phyloP scores from a whole-genome alignment of 1,284 basidiomycete species.

The Schizophyllum commune region DNA sequence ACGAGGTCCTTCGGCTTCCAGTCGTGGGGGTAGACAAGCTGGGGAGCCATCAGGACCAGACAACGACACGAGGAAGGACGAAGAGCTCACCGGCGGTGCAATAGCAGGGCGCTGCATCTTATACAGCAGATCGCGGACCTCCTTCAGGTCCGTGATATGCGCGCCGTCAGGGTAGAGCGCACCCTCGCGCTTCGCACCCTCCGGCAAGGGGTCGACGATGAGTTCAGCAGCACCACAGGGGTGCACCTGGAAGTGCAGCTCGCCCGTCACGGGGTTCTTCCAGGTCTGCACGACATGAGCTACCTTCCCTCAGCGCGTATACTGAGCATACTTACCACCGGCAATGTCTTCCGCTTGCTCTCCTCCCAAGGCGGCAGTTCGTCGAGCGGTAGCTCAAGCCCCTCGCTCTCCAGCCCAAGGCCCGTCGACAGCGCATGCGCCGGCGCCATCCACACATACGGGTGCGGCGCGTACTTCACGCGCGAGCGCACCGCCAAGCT shows the following conservation, averaged over 20 bases:
- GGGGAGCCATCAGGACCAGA: not conserved
- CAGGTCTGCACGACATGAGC: conserved; percentile 41
- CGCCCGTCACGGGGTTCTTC: conserved; percentile 79
- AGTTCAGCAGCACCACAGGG: conserved; percentile 56
- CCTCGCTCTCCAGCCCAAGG: conserved; percentile 73
- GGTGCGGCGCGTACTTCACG: conserved; percentile 62
- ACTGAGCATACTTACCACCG: conserved; percentile 29
- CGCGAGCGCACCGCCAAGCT: conserved; percentile 74
- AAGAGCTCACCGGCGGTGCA: conserved; percentile 44
- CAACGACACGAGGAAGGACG: not conserved
- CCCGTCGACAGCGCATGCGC: conserved; percentile 68
- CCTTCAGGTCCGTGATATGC: conserved; percentile 58
- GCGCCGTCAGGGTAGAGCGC: conserved; percentile 73
- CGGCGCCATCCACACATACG: conserved; percentile 82
- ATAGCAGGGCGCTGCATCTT: conserved; percentile 79
- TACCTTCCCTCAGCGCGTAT: not conserved
- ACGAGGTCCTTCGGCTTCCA: conserved; percentile 56
- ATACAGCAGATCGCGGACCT: conserved; percentile 69
- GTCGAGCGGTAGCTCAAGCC: conserved; percentile 53
- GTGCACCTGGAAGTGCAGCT: conserved; percentile 73
- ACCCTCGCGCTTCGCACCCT: conserved; percentile 37
- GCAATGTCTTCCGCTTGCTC: conserved; percentile 59
- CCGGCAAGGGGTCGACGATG: conserved; percentile 55
- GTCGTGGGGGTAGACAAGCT: conserved; percentile 61
- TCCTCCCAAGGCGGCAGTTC: conserved; percentile 74